Evolutionary conservation across 805 yeast genomes (phyloP), one percentile per base, ranked within the genome.

Genomic region (Blastobotrys robertii): DNA sequence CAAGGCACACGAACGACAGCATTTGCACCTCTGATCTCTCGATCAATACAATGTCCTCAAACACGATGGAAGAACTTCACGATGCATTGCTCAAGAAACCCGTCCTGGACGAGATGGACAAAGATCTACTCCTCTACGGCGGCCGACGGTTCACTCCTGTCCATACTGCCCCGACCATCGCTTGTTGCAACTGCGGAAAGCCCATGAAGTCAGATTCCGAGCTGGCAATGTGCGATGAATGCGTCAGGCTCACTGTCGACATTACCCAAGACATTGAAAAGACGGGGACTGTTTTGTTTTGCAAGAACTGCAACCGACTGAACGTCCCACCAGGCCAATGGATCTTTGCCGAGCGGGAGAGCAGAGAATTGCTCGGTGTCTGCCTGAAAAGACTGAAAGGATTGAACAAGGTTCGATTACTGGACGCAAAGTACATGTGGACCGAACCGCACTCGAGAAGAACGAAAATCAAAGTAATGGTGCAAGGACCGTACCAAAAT

Each of bases 371-470:
- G 41, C 66, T 88, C 52, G 95, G 95, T 2, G 67, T 86, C 34
- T 85, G 95, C 69, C 69, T 88, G 49, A 78, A 90, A 65, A 77
- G 90, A 59, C 70, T 88, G 55, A 85, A 82, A 58, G 95, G 96
- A 45, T 68, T 86, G 54, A 84, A 76, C 51, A 83, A 84, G 57
- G 92, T 87, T 37, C 71, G 96, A 54, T 69, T 92, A 47, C 78
- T 86, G 34, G 97, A 92, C 66, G 99, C 98, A 2, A 76, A 88
- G 4, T 92, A 88, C 56, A 77, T 94, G 48, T 92, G 99, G 99
- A 92, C 99, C 1, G 99, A 92, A 67, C 98, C 99, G 2, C 99
- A 92, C 64, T 87, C 97, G 22, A 76, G 98, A 64, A 81, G 99
- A 70, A 78, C 90, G 47, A 79, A 87, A 63, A 77, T 94, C 50